Conservation (phyloP, 1,139 yeast genomes). For the Pneumocystis murina region DNA sequence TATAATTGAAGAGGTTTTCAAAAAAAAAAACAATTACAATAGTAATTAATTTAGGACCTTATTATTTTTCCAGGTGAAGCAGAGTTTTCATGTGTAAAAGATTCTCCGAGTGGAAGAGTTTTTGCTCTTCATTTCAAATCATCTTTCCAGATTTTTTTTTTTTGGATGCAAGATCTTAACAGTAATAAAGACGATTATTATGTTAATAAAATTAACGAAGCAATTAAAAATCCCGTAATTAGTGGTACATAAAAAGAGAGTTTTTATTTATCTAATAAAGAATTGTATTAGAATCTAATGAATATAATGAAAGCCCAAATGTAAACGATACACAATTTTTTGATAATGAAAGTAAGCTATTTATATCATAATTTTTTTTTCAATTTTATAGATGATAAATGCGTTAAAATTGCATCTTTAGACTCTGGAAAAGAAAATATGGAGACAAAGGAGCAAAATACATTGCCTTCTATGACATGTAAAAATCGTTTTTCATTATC, state of each 20-base stretch:
- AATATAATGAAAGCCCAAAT: background rate
- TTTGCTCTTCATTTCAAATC: conserved; percentile 67
- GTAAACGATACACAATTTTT: background rate
- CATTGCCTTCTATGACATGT: background rate
- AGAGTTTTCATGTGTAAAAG: conserved; percentile 56
- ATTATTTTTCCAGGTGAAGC: conserved; percentile 89
- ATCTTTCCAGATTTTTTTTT: conserved; percentile 70
- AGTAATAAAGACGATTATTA: conserved; percentile 7
- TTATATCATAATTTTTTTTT: background rate
- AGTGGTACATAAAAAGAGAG: background rate
- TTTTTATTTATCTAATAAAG: background rate
- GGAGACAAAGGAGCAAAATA: background rate
- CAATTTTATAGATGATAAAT: background rate
- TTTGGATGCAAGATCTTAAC: conserved; percentile 67
- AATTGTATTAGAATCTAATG: background rate
- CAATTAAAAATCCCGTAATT: conserved; percentile 11
- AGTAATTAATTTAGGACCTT: conserved; percentile 32
- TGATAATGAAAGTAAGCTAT: background rate
- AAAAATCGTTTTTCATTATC: background rate
- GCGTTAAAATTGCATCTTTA: background rate
- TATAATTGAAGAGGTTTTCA: conserved; percentile 17
- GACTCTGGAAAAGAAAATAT: background rate
- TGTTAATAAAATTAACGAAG: conserved; percentile 8
- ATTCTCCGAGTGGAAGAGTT: conserved; percentile 73
- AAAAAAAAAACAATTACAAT: conserved; percentile 26